These are phyloP conservation scores for Theobroma grandiflorum DNA, from an alignment of 441 rosid species.

Conservation along the genomic window DNA sequence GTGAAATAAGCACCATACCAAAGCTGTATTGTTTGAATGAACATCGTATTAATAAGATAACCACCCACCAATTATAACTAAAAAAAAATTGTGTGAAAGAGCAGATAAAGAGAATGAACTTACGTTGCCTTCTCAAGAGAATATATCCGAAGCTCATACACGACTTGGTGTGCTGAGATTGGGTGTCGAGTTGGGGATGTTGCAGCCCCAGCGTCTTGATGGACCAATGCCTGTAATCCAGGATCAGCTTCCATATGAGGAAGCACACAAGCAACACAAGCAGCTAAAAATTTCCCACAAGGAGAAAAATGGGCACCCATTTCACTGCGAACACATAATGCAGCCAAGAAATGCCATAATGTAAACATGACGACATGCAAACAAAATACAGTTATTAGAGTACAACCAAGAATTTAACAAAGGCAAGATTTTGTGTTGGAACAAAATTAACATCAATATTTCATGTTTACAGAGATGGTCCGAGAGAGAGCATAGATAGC, in stretches of 20 bases:
- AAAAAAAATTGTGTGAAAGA: slow-evolving; percentile 15
- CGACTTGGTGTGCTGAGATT: slow-evolving; percentile 77
- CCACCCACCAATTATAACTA: slow-evolving; percentile 17
- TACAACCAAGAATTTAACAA: slow-evolving; percentile 6
- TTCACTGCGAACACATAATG: slow-evolving; percentile 68
- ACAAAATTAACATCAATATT: not conserved
- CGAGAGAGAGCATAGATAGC: not conserved
- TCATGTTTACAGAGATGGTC: not conserved
- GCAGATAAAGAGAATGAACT: slow-evolving; percentile 22
- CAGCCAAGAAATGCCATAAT: slow-evolving; percentile 16
- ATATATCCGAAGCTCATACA: slow-evolving; percentile 93
- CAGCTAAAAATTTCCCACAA: slow-evolving; percentile 93
- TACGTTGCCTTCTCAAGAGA: slow-evolving; percentile 95
- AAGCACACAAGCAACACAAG: slow-evolving; percentile 88
- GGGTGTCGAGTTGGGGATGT: slow-evolving; percentile 96
- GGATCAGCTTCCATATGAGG: slow-evolving; percentile 78
- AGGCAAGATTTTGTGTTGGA: not conserved
- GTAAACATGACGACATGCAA: slow-evolving; percentile 20
- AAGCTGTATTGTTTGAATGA: slow-evolving; percentile 54
- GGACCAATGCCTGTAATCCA: slow-evolving; percentile 58
- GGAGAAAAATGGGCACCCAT: slow-evolving; percentile 99
- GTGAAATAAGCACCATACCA: slow-evolving; percentile 82
- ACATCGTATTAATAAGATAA: slow-evolving; percentile 18
- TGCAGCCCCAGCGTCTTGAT: slow-evolving; percentile 64
- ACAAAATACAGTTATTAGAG: slow-evolving; percentile 12